These are phyloP conservation scores for Diaporthe destruens DNA, from an alignment of 2,329 filamentous ascomycete genomes.

Conservation along the genomic window DNA sequence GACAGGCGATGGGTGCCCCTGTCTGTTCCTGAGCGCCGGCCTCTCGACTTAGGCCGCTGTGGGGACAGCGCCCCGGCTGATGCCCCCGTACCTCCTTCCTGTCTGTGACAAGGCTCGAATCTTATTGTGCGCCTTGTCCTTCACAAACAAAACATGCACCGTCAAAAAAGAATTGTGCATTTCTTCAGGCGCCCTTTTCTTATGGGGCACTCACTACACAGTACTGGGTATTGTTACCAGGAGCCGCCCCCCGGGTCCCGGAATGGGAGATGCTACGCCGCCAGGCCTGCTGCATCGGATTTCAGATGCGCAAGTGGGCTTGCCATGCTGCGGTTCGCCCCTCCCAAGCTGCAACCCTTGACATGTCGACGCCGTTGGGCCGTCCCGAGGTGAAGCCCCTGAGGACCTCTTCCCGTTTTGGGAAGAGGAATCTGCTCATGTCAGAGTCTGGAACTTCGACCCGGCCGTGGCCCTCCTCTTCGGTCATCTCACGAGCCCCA, in stretches of 20 bases:
- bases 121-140: constrained; percentile 14
- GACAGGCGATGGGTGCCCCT: constrained; percentile 30
- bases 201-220: not conserved
- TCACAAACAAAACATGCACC: not conserved
- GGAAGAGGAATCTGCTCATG: constrained; percentile 25
- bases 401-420: not conserved
- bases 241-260: constrained; percentile 11
- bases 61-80: constrained; percentile 30
- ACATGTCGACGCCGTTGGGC: constrained; percentile 22
- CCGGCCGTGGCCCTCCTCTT: constrained; percentile 11
- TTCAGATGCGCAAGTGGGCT: not conserved
- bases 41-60: constrained; percentile 29
- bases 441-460: constrained; percentile 33
- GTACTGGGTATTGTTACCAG: not conserved
- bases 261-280: constrained; percentile 1
- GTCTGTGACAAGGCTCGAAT: constrained; percentile 38
- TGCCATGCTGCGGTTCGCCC: constrained; percentile 25
- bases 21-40: constrained; percentile 21
- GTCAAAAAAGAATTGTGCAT: constrained; percentile 26
- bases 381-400: constrained; percentile 9
- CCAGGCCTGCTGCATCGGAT: not conserved
- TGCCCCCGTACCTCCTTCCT: constrained; percentile 33
- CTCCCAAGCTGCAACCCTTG: constrained; percentile 19
- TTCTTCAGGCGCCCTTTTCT: not conserved
- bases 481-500: constrained; percentile 12